Evolutionary conservation across 306 rosid genomes (phyloP).

Genomic region (Astragalus membranaceus): DNA sequence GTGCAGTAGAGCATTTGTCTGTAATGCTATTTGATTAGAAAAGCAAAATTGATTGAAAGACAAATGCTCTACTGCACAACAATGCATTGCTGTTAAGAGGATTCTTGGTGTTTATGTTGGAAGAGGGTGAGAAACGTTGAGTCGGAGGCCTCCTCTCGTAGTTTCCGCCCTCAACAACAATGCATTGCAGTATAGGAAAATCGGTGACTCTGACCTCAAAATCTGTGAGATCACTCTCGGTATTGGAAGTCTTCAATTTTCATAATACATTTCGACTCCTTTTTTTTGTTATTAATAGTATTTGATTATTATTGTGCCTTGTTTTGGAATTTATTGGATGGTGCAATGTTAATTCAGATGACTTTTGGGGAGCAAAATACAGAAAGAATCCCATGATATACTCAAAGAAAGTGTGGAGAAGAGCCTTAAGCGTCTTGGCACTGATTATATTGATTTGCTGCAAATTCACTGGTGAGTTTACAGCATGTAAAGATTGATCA

Average conservation of each 20-base stretch:
- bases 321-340: not conserved
- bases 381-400: slow-evolving; percentile 78
- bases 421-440: slow-evolving; percentile 78
- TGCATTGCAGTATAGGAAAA: slow-evolving; percentile 51
- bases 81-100: too few species aligned
- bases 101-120: too few species aligned
- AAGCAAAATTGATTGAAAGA: too few species aligned
- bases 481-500: not conserved
- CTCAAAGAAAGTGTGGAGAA: slow-evolving; percentile 92
- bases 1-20: too few species aligned
- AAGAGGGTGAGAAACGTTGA: too few species aligned
- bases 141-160: not conserved
- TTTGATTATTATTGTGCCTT: not conserved
- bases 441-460: slow-evolving; percentile 86
- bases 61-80: too few species aligned
- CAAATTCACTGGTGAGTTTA: slow-evolving; percentile 88
- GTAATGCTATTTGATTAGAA: too few species aligned
- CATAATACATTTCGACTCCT: too few species aligned
- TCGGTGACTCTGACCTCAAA: slow-evolving; percentile 82
- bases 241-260: slow-evolving; percentile 39
- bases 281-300: not conserved
- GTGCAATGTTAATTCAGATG: slow-evolving; percentile 51
- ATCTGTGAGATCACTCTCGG: slow-evolving; percentile 80
- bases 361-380: slow-evolving; percentile 85
- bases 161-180: slow-evolving; percentile 28